phyloP scores from a whole-genome alignment of 164 flowering plant species.

The Buxus sempervirens region DNA sequence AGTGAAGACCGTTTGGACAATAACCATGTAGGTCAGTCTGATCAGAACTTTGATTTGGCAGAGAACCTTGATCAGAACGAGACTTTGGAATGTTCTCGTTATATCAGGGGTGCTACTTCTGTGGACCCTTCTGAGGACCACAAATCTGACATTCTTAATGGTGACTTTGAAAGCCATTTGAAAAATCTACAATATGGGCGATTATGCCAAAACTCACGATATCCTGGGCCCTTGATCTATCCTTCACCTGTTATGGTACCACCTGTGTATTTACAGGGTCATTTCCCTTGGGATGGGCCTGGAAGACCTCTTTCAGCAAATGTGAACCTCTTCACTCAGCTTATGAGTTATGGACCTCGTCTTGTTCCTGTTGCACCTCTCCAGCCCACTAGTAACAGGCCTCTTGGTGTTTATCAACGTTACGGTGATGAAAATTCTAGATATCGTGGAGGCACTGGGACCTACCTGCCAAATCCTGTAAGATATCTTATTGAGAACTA shows the following conservation, averaged over 20 bases:
- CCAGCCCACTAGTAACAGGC: slow-evolving; percentile 64
- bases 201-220: slow-evolving; percentile 60
- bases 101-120: slow-evolving; percentile 27
- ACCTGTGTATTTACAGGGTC: slow-evolving; percentile 78
- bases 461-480: slow-evolving; percentile 96
- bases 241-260: slow-evolving; percentile 69
- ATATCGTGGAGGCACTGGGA: slow-evolving; percentile 96
- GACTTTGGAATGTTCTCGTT: slow-evolving; percentile 26
- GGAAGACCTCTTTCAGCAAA: slow-evolving; percentile 79
- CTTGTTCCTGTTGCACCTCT: slow-evolving; percentile 68
- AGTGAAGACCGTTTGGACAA: slow-evolving; percentile 46
- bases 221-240: slow-evolving; percentile 47
- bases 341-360: slow-evolving; percentile 60
- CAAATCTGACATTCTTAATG: slow-evolving; percentile 79
- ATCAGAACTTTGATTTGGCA: slow-evolving; percentile 46
- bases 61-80: slow-evolving; percentile 48
- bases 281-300: slow-evolving; percentile 82
- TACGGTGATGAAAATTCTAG: slow-evolving; percentile 80
- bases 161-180: slow-evolving; percentile 88
- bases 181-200: slow-evolving; percentile 84
- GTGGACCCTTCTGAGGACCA: slow-evolving; percentile 41
- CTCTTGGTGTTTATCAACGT: slow-evolving; percentile 54
- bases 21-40: slow-evolving; percentile 29
- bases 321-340: slow-evolving; percentile 53
- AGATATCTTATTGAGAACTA: slow-evolving; percentile 23